A percentile compares a stretch with the other conserved stretches of the same genome.
phyloP scores from a whole-genome alignment of 345 rosid genomes.

The Erodium maritimum region DNA sequence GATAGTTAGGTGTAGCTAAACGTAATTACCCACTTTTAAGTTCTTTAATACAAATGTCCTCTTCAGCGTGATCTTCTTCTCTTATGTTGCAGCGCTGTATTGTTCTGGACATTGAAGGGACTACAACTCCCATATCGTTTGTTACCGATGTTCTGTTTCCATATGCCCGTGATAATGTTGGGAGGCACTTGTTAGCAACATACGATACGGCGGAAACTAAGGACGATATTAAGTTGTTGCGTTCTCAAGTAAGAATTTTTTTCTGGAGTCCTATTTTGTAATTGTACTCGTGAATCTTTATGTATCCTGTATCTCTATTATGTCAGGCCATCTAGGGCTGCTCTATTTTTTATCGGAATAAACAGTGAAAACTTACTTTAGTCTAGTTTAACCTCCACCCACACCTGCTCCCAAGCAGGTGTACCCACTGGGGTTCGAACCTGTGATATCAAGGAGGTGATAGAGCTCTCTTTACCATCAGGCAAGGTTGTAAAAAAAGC shows the following conservation, averaged over 20 bases:
- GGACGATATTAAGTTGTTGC: constrained; percentile 61
- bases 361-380: too few species aligned
- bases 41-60: neutral
- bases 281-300: neutral
- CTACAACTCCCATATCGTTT: constrained; percentile 89
- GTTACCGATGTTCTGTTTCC: constrained; percentile 89
- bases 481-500: too few species aligned
- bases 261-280: neutral
- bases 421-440: too few species aligned
- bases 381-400: too few species aligned
- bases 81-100: constrained; percentile 50
- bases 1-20: too few species aligned
- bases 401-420: too few species aligned
- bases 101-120: constrained; percentile 97
- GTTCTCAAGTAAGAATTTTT: constrained; percentile 52
- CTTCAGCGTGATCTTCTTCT: constrained; percentile 4
- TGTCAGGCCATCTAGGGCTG: neutral
- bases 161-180: constrained; percentile 78
- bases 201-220: constrained; percentile 68
- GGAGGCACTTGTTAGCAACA: constrained; percentile 61
- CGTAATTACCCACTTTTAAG: too few species aligned
- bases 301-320: neutral
- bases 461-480: too few species aligned
- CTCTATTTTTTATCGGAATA: too few species aligned
- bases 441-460: too few species aligned